Evolutionary conservation across 108 stramenopile species (phyloP).

Genomic region (Parietichytrium sp.): DNA sequence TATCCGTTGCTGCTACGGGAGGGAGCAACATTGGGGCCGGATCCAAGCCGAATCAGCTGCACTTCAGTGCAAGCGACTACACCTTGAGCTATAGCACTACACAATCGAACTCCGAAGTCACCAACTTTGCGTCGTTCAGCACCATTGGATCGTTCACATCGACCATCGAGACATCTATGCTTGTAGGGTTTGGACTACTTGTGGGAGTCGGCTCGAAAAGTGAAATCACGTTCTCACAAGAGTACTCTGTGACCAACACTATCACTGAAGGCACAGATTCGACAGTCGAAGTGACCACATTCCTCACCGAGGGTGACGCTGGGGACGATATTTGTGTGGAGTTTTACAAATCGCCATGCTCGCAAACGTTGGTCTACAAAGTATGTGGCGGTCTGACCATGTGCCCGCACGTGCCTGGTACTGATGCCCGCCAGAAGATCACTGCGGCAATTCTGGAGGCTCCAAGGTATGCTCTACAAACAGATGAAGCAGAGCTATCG

Average conservation of each 20-base stretch:
- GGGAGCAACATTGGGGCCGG: not conserved
- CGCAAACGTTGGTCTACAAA: not conserved
- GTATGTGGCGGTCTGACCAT: not conserved
- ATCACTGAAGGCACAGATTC: not conserved
- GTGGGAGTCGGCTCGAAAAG: not conserved
- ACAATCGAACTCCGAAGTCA: not conserved
- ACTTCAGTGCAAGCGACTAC: not conserved
- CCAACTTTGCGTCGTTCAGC: not conserved
- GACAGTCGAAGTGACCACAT: not conserved
- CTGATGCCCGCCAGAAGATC: not conserved
- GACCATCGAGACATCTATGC: not conserved
- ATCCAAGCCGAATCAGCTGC: not conserved
- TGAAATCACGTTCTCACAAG: not conserved
- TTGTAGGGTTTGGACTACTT: not conserved
- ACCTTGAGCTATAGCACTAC: not conserved
- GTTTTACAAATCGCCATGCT: not conserved
- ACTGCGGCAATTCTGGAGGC: no score
- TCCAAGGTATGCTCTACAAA: no score
- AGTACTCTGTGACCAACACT: no score
- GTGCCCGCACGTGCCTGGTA: not conserved
- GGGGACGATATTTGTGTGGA: not conserved
- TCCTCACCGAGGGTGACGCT: not conserved
- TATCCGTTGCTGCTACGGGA: not conserved
- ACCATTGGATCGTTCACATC: not conserved
- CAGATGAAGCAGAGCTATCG: no score